Conservation (phyloP, 2,329 filamentous ascomycete genomes). For the Plectosphaerella sp. region DNA sequence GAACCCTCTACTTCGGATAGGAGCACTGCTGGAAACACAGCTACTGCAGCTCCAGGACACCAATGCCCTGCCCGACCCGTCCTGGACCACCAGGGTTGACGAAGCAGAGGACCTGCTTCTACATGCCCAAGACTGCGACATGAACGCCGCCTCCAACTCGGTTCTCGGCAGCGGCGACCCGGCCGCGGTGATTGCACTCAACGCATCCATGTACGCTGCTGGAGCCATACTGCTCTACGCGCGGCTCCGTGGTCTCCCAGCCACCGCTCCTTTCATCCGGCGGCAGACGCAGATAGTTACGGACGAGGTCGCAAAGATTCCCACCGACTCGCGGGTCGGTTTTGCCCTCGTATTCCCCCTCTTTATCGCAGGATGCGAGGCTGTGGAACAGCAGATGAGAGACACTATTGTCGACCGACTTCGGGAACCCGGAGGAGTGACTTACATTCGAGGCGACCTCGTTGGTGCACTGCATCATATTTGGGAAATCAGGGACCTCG, state of each 20-base stretch:
- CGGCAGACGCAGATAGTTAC: slow-evolving; percentile 6
- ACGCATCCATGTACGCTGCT: slow-evolving; percentile 12
- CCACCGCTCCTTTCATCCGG: slow-evolving; percentile 10
- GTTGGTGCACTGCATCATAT: slow-evolving; percentile 9
- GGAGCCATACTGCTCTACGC: slow-evolving; percentile 10
- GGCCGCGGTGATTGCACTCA: slow-evolving; percentile 6
- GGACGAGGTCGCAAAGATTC: slow-evolving; percentile 7
- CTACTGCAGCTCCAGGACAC: slow-evolving; percentile 2
- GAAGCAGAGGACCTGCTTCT: slow-evolving; percentile 9
- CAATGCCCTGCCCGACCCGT: not conserved
- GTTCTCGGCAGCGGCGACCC: slow-evolving; percentile 7
- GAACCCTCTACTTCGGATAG: slow-evolving; percentile 11
- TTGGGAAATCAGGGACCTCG: slow-evolving; percentile 11
- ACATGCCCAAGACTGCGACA: slow-evolving; percentile 7
- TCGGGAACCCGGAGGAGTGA: slow-evolving; percentile 4
- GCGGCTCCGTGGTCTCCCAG: slow-evolving; percentile 6
- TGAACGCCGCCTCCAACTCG: slow-evolving; percentile 1
- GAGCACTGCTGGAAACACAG: slow-evolving; percentile 8
- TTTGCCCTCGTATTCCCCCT: slow-evolving; percentile 10
- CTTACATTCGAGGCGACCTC: slow-evolving; percentile 9
- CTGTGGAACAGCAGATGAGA: slow-evolving; percentile 8
- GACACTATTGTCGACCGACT: slow-evolving; percentile 6
- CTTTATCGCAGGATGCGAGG: slow-evolving; percentile 12
- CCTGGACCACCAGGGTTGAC: slow-evolving; percentile 2
- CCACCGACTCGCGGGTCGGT: slow-evolving; percentile 7